A percentile compares a stretch with the other conserved stretches of the same genome.
These are phyloP conservation scores for Alternaria panax DNA, from an alignment of 2,329 filamentous ascomycete genomes.

Conservation along the genomic window DNA sequence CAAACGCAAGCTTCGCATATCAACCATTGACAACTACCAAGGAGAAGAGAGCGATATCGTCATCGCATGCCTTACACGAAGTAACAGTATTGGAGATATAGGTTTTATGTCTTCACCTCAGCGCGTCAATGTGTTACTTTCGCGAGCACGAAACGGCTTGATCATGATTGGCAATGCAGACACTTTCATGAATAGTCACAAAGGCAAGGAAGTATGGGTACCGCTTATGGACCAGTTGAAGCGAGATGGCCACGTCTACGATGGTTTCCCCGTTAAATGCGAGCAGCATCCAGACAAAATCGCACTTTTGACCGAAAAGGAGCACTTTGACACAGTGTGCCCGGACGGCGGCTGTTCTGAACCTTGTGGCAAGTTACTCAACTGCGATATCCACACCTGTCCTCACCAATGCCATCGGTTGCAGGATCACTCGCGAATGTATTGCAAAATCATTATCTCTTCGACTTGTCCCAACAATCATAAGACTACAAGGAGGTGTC, in stretches of 20 bases:
- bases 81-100: conserved; percentile 69
- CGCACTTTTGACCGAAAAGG: conserved; percentile 56
- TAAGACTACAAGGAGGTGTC: conserved; percentile 57
- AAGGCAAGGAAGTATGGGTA: conserved; percentile 65
- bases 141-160: conserved; percentile 69
- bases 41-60: conserved; percentile 79
- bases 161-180: conserved; percentile 74
- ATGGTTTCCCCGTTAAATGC: conserved; percentile 48
- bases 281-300: conserved; percentile 47
- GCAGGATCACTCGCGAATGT: conserved; percentile 64
- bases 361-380: conserved; percentile 62
- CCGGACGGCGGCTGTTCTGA: conserved; percentile 75
- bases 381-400: conserved; percentile 68
- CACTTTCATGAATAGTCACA: conserved; percentile 68
- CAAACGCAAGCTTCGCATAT: conserved; percentile 66
- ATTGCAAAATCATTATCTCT: conserved; percentile 54
- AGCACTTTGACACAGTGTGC: conserved; percentile 68
- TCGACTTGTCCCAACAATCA: conserved; percentile 64
- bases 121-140: conserved; percentile 73
- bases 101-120: conserved; percentile 74
- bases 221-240: conserved; percentile 66
- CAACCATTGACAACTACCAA: conserved; percentile 81
- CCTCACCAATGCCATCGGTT: conserved; percentile 68
- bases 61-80: conserved; percentile 71
- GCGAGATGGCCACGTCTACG: conserved; percentile 54